These are phyloP conservation scores for Metschnikowia lachancei DNA, from an alignment of 805 yeast species.

Conservation along the genomic window DNA sequence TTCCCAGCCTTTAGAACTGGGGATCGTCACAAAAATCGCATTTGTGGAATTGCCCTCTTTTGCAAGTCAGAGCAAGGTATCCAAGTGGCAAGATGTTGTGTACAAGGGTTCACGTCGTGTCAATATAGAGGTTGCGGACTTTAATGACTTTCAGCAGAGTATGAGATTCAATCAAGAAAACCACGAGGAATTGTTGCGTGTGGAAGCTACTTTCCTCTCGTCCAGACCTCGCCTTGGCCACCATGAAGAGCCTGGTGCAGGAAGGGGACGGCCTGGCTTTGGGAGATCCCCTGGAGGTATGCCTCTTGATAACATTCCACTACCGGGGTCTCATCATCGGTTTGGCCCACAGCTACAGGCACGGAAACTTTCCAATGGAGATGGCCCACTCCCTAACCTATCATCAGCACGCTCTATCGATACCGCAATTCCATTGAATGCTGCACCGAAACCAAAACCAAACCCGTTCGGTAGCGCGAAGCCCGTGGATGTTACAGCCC, in stretches of 20 bases:
- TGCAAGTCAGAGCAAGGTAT: constrained; percentile 54
- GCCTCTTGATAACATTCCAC: constrained; percentile 15
- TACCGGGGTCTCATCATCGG: constrained; percentile 5
- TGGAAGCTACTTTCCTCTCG: constrained; percentile 30
- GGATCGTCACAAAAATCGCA: constrained; percentile 52
- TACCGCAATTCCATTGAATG: not conserved
- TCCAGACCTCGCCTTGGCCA: constrained; percentile 19
- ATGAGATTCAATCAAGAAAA: constrained; percentile 39
- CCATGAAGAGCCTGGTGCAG: constrained; percentile 9
- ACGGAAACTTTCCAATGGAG: constrained; percentile 3
- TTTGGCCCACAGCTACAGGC: constrained; percentile 11
- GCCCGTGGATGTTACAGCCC: constrained; percentile 75
- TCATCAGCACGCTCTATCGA: not conserved
- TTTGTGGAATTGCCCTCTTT: constrained; percentile 56
- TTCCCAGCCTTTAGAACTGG: constrained; percentile 35
- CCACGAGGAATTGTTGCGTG: constrained; percentile 28
- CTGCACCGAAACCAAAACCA: constrained; percentile 34
- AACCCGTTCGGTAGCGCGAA: constrained; percentile 84
- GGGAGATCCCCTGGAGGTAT: constrained; percentile 17
- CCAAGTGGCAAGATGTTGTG: constrained; percentile 61
- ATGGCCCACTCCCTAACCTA: not conserved
- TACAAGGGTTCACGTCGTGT: constrained; percentile 43
- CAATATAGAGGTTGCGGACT: constrained; percentile 39
- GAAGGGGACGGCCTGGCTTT: constrained; percentile 7
- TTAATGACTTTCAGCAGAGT: constrained; percentile 39